Conservation (phyloP, 345 rosid species). For the Limnanthes douglasii region DNA sequence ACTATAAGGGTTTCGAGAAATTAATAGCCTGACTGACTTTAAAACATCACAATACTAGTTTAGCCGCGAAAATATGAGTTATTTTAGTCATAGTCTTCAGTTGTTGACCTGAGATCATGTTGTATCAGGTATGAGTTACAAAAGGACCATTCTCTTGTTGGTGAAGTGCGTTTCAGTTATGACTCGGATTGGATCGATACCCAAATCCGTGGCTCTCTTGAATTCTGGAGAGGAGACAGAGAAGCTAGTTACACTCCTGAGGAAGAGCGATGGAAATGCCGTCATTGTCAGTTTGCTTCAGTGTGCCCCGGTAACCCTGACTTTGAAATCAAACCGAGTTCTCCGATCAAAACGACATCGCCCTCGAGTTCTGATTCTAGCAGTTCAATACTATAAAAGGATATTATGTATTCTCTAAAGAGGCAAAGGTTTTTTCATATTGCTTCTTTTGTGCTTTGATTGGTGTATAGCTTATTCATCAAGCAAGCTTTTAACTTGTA, state of each 20-base stretch:
- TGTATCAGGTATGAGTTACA: slow-evolving; percentile 61
- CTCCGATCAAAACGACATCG: slow-evolving; percentile 12
- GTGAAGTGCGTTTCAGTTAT: slow-evolving; percentile 44
- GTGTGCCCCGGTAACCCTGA: slow-evolving; percentile 24
- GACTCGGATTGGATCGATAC: slow-evolving; percentile 36
- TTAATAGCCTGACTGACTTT: background rate
- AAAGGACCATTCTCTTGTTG: slow-evolving; percentile 43
- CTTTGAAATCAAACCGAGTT: slow-evolving; percentile 2
- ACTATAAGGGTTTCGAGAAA: too few relatives aligned
- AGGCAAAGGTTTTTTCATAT: too few relatives aligned
- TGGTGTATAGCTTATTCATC: too few relatives aligned
- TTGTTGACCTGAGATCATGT: too few relatives aligned
- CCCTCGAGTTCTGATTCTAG: too few relatives aligned
- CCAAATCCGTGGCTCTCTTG: slow-evolving; percentile 26
- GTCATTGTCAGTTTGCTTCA: slow-evolving; percentile 35
- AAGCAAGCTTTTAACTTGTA: too few relatives aligned
- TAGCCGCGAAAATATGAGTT: too few relatives aligned
- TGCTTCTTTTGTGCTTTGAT: too few relatives aligned
- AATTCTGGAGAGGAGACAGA: slow-evolving; percentile 49
- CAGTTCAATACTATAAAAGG: too few relatives aligned
- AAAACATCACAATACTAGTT: too few relatives aligned
- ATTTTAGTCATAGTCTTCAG: too few relatives aligned
- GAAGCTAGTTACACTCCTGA: slow-evolving; percentile 43
- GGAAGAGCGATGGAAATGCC: slow-evolving; percentile 85
- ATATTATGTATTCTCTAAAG: too few relatives aligned